These are phyloP conservation scores for Plasmodium yoelii DNA, from an alignment of 169 alveolate species.

Conservation along the genomic window DNA sequence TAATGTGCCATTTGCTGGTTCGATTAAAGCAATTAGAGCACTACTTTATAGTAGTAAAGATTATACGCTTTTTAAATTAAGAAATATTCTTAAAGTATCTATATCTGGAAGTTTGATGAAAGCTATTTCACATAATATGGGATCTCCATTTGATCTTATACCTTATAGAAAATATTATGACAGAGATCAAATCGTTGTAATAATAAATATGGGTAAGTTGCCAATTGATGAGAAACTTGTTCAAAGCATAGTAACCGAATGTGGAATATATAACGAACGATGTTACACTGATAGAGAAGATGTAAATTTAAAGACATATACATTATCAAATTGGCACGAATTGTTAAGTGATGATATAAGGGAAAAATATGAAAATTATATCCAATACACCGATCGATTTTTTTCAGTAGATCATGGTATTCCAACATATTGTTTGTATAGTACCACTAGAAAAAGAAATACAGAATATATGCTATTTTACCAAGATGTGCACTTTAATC, in stretches of 20 bases:
- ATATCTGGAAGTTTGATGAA: slow-evolving; percentile 61
- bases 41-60: slow-evolving; percentile 40
- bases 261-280: slow-evolving; percentile 51
- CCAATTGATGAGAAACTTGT: slow-evolving; percentile 34
- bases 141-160: slow-evolving; percentile 29
- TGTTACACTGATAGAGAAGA: slow-evolving; percentile 49
- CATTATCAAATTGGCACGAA: slow-evolving; percentile 63
- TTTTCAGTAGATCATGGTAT: slow-evolving; percentile 49
- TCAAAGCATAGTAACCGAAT: slow-evolving; percentile 6
- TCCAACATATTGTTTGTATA: slow-evolving; percentile 56
- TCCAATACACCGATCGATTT: slow-evolving; percentile 14
- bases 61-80: slow-evolving; percentile 28
- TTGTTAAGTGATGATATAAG: slow-evolving; percentile 22
- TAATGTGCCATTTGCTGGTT: slow-evolving; percentile 45
- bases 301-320: slow-evolving; percentile 30
- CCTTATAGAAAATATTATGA: slow-evolving; percentile 61
- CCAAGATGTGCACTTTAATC: slow-evolving; percentile 4
- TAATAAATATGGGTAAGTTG: slow-evolving; percentile 12
- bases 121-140: slow-evolving; percentile 41
- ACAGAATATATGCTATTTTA: slow-evolving; percentile 38
- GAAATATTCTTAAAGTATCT: slow-evolving; percentile 22
- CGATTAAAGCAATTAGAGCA: slow-evolving; percentile 55
- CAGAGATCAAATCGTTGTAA: slow-evolving; percentile 42
- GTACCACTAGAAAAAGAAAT: slow-evolving; percentile 16
- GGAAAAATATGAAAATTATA: slow-evolving; percentile 33